Evolutionary conservation across 768 basidiomycete species (phyloP), one percentile per base, ranked within the genome.

Genomic region (Sistotremastrum niveocremeum): DNA sequence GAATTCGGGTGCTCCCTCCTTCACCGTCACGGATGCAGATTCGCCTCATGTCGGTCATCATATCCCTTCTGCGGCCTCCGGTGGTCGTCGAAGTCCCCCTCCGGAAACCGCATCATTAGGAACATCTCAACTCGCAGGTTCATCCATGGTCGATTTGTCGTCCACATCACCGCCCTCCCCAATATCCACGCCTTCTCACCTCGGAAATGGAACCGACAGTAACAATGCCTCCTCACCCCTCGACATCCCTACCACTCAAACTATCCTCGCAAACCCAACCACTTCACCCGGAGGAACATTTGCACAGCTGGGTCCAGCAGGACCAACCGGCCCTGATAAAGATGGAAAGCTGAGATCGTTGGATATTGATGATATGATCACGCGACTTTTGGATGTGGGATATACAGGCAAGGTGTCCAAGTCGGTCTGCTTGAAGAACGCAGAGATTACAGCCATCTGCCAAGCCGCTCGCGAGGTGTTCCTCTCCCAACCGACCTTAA

Each of bases 351-450:
- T 69, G 49, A 79, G 73, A 59, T 78, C 76, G 40, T 71, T 97
- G 55, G 95, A 99, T 63, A 79, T 98, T 47, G 94, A 98, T 65
- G 93, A 97, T 63, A 95, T 98, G 86, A 98, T 99, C 58, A 81
- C 85, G 59, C 80, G 94, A 43, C 74, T 99, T 40, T 71, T 99
- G 52, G 93, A 97, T 55, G 90, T 95, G 5, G 95, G 94, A 4
- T 99, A 98, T 62, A 88, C 86, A 4, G 94, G 93, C 62, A 99
- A 98, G 75, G 86, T 97, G 53, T 89, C 84, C 71, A 98, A 95
- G 64, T 86, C 87, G 33, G 74, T 87, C 57, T 93, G 79, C 68
- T 72, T 99, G 50, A 99, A 98, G 73, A 98, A 95, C 61, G 75
- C 81, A 29, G 95, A 99, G 68, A 95, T 98, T 56, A 81, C 83